Evolutionary conservation across 2,329 filamentous ascomycete genomes (phyloP), one percentile per base, ranked within the genome.

Genomic region (Lachnellula cervina): DNA sequence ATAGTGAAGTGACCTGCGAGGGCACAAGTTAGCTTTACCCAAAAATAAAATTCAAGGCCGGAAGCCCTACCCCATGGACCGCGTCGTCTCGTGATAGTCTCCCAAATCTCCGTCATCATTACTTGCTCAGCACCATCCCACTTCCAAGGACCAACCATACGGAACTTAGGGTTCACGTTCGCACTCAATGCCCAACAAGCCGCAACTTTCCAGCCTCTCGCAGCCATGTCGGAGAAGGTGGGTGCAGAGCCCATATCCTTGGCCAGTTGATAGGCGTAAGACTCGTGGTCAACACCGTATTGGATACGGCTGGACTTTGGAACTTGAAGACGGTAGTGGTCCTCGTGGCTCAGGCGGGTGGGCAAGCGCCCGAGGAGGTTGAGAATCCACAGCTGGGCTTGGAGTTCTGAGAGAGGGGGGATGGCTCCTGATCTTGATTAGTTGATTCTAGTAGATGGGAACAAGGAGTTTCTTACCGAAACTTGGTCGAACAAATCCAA

Each of bases 91-190:
- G 43, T 38, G 9, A 55, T 46, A 37, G 34, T 37, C 34, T 40
- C 44, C 57, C 57, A 59, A 13, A 57, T 23, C 51, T 57, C 57
- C 23, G 16, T 43, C 44, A 43, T 52, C 57, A 59, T 57, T 7
- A 57, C 43, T 4, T 42, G 34, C 23, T 49, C 42, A 7, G 57
- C 57, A 17, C 51, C 57, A 32, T 37, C 35, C 49, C 56, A 57
- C 23, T 46, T 55, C 54, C 57, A 59, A 6, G 55, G 55, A 2
- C 57, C 57, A 35, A 73, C 63, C 3, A 79, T 61, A 4, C 75
- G 69, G 53, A 79, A 79, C 57, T 79, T 79, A 40, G 73, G 65
- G 54, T 77, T 79, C 62, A 79, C 77, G 63, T 78, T 78, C 37
- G 75, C 70, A 0, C 76, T 73, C 68, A 78, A 73, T 1, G 76